phyloP scores from a whole-genome alignment of 2,329 filamentous ascomycete genomes.

The Aspergillus ibericus region DNA sequence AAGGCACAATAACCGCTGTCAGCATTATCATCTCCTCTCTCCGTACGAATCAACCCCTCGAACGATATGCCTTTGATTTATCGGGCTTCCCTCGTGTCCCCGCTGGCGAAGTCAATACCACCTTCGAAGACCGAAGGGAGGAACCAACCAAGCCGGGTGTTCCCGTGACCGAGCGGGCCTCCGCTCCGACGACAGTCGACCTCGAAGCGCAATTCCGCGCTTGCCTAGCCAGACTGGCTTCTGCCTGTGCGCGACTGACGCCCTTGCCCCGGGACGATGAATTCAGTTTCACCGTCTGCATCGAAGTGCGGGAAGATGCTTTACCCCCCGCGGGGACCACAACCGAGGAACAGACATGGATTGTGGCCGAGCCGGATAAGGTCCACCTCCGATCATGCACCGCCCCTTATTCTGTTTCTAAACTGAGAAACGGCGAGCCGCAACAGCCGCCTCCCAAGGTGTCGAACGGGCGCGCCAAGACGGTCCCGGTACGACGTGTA shows the following conservation, averaged over 20 bases:
- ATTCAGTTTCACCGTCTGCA: conserved; percentile 52
- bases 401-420: conserved; percentile 42
- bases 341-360: conserved; percentile 58
- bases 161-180: conserved; percentile 27
- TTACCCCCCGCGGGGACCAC: conserved; percentile 49
- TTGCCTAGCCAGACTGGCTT: conserved; percentile 46
- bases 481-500: conserved; percentile 62
- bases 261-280: conserved; percentile 48
- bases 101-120: conserved; percentile 50
- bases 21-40: conserved; percentile 58
- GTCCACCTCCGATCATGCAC: conserved; percentile 41
- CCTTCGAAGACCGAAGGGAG: conserved; percentile 47
- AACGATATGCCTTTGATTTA: conserved; percentile 63
- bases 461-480: conserved; percentile 53
- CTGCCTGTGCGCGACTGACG: conserved; percentile 44
- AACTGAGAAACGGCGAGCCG: conserved; percentile 37
- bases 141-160: conserved; percentile 34
- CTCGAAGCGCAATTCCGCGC: conserved; percentile 53
- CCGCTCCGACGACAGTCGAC: conserved; percentile 38
- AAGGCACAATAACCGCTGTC: conserved; percentile 56
- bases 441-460: conserved; percentile 34
- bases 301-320: conserved; percentile 49
- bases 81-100: conserved; percentile 55
- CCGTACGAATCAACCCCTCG: conserved; percentile 53
- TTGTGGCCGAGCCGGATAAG: conserved; percentile 56